Evolutionary conservation across 192 early-diverging fungal species (phyloP).

Genomic region (Coemansia sp.): DNA sequence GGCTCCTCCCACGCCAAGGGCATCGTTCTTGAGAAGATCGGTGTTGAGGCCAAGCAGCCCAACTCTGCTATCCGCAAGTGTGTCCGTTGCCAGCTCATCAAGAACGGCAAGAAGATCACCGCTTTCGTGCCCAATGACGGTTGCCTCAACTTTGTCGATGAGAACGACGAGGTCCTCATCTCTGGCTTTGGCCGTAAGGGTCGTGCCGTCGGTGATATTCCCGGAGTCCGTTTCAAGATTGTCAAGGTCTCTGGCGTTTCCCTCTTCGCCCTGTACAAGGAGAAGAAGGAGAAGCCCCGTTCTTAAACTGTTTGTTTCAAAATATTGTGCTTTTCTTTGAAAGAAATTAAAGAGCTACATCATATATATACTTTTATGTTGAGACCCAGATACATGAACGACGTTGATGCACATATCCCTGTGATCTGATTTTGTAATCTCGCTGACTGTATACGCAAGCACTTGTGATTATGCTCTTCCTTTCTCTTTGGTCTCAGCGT

Average conservation of each 20-base stretch:
- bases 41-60: conserved; percentile 99
- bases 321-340: conserved; percentile 11
- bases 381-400: background rate
- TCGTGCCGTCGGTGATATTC: conserved; percentile 99
- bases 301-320: conserved; percentile 60
- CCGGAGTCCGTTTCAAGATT: conserved; percentile 99
- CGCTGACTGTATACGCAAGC: background rate
- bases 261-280: conserved; percentile 98
- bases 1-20: conserved; percentile 99
- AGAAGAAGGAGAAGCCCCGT: conserved; percentile 99
- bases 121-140: conserved; percentile 99
- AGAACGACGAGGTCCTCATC: conserved; percentile 99
- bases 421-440: conserved; percentile 13
- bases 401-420: background rate
- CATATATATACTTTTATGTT: background rate
- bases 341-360: conserved; percentile 1
- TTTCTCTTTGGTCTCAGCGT: background rate
- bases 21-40: conserved; percentile 99
- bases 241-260: conserved; percentile 99
- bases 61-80: conserved; percentile 99
- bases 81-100: conserved; percentile 99
- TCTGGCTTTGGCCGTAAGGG: conserved; percentile 99
- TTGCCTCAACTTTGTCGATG: conserved; percentile 99
- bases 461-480: background rate
- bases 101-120: conserved; percentile 99